Base-by-base conservation (phyloP, 73 alveolate genomes). In the Strombidium stylifer region DNA sequence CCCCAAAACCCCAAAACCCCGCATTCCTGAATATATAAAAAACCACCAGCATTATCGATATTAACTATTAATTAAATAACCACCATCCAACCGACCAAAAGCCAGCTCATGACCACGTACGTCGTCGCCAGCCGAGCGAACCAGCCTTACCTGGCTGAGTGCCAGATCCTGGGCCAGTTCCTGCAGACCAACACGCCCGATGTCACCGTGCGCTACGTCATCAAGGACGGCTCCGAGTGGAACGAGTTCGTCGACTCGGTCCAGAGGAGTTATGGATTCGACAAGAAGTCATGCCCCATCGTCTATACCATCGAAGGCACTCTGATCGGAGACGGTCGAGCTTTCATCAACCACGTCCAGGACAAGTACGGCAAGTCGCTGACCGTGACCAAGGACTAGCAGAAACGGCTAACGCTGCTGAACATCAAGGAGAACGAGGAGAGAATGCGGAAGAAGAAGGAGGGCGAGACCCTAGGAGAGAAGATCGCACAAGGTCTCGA, bases 301-400 rank as follows among this genome's bases (percentile, higher is more conserved):
- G 65, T 82, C 10, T 82, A 56, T 67, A 82, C 93, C 0, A 47
- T 64, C 11, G 93, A 82, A 37, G 93, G 93, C 10, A 39, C 76
- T 4, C 71, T 82, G 16, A 82, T 82, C 12, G 93, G 93, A 0
- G 93, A 82, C 51, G 86, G 66, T 3, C 42, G 41, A 20, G 64
- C 34, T 27, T 82, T 82, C 61, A 44, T 45, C 21, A 84, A 82
- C 32, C 86, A 82, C 49, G 70, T 78, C 19, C 51, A 73, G 46
- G 58, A 31, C 31, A 65, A 53, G 32, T 82, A 64, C 36, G 73
- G 73, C 15, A 79, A 69, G 57, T 64, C 75, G 26, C 41, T 71
- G 42, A 40, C 69, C 16, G 44, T 69, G 1, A 35, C 84, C 0
- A 79, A 79, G 16, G 90, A 79, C 14, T 48, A 62, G 21, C 32